phyloP scores from a whole-genome alignment of 2,329 filamentous ascomycete genomes.

The Ophiostoma ips region DNA sequence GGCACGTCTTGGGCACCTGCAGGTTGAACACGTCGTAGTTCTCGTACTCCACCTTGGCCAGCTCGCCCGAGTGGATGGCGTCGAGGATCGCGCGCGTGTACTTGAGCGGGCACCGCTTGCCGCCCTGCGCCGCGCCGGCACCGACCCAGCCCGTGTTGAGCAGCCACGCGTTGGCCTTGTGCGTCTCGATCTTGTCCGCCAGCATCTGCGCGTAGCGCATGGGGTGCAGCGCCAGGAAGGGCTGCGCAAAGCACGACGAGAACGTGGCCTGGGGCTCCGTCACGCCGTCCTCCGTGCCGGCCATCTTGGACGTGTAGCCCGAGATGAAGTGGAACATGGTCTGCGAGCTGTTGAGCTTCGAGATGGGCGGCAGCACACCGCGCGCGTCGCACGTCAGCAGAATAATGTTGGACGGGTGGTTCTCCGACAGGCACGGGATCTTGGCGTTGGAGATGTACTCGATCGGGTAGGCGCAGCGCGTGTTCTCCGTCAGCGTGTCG shows the following conservation, averaged over 20 bases:
- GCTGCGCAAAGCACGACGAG: conserved; percentile 98
- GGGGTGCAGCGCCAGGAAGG: conserved; percentile 95
- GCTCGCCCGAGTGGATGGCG: conserved; percentile 92
- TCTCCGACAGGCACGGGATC: conserved; percentile 80
- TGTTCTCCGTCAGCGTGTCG: conserved; percentile 91
- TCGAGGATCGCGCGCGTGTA: conserved; percentile 98
- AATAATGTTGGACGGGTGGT: conserved; percentile 93
- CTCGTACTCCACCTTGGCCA: conserved; percentile 87
- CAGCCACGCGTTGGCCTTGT: conserved; percentile 95
- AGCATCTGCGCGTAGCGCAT: conserved; percentile 99
- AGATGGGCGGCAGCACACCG: conserved; percentile 93
- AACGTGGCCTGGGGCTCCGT: conserved; percentile 97
- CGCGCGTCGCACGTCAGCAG: conserved; percentile 96
- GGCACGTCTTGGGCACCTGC: conserved; percentile 82
- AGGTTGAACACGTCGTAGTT: conserved; percentile 95
- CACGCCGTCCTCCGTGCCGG: conserved; percentile 91
- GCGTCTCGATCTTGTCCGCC: conserved; percentile 89
- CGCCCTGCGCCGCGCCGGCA: conserved; percentile 76
- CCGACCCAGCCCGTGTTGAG: conserved; percentile 98
- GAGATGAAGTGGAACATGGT: conserved; percentile 99
- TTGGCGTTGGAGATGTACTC: conserved; percentile 99
- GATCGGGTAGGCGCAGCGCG: conserved; percentile 84
- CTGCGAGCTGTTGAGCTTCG: conserved; percentile 85
- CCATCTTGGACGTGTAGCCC: conserved; percentile 99
- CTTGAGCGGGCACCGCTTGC: conserved; percentile 94